phyloP scores from a whole-genome alignment of 176 grass and related monocot genomes.

The Carex scoparia region DNA sequence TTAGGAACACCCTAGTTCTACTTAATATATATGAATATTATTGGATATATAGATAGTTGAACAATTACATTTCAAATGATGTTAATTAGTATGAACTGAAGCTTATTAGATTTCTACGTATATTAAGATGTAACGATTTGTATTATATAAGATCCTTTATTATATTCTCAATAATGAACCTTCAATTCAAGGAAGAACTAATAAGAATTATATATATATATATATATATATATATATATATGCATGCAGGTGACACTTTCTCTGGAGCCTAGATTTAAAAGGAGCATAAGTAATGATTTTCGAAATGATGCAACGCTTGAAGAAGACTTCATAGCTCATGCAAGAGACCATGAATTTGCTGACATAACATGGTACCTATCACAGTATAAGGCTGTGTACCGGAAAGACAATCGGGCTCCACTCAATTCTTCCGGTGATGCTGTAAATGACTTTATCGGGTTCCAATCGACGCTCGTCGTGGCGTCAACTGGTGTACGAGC shows the following conservation, averaged over 20 bases:
- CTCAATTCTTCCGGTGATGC: conserved; percentile 45
- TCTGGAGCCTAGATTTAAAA: conserved; percentile 64
- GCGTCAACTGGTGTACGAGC: conserved; percentile 30
- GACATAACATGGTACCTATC: conserved; percentile 89
- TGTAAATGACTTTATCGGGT: conserved; percentile 70
- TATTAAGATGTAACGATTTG: neutral
- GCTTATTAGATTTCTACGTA: no score
- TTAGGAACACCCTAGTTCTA: no score
- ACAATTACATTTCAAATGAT: no score
- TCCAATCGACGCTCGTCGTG: conserved; percentile 36
- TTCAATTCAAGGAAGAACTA: neutral
- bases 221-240: neutral
- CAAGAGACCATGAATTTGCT: conserved; percentile 57
- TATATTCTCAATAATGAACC: neutral
- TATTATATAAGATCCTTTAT: neutral
- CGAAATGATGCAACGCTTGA: conserved; percentile 42
- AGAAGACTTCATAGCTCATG: conserved; percentile 54
- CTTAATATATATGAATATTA: no score
- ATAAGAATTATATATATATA: no score
- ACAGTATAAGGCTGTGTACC: conserved; percentile 52
- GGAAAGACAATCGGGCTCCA: conserved; percentile 47
- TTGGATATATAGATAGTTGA: no score
- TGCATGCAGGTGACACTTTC: conserved; percentile 65
- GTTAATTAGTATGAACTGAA: no score
- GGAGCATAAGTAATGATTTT: conserved; percentile 62